Percentiles rank a stretch among this genome's conserved stretches.
These are phyloP conservation scores for Monosporozyma servazzii DNA, from an alignment of 805 yeast genomes.

Conservation along the genomic window DNA sequence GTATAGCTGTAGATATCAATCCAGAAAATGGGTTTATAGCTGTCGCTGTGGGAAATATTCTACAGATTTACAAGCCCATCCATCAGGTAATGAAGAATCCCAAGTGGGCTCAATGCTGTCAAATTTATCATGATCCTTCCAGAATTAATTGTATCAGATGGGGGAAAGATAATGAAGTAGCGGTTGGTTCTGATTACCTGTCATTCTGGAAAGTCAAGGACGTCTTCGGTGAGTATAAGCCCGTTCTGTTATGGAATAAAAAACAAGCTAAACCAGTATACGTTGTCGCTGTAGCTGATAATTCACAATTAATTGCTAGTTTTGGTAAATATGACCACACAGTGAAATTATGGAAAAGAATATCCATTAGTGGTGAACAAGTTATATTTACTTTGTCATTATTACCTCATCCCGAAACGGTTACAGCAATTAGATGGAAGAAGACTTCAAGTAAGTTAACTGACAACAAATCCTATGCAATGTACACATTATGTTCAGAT, in stretches of 20 bases:
- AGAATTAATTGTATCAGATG: slow-evolving; percentile 40
- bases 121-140: slow-evolving; percentile 27
- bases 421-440: slow-evolving; percentile 55
- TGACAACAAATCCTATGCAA: slow-evolving; percentile 34
- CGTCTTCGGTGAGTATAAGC: slow-evolving; percentile 35
- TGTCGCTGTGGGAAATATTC: slow-evolving; percentile 37
- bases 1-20: slow-evolving; percentile 58
- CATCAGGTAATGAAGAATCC: slow-evolving; percentile 37
- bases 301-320: slow-evolving; percentile 57
- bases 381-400: slow-evolving; percentile 60
- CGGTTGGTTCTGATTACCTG: slow-evolving; percentile 49
- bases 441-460: slow-evolving; percentile 6
- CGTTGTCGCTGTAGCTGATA: slow-evolving; percentile 51
- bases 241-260: slow-evolving; percentile 32
- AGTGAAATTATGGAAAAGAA: slow-evolving; percentile 71
- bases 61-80: slow-evolving; percentile 48
- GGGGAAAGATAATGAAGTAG: slow-evolving; percentile 49
- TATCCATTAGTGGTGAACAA: slow-evolving; percentile 54
- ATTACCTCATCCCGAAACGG: slow-evolving; percentile 52
- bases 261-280: slow-evolving; percentile 55
- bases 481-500: slow-evolving; percentile 61
- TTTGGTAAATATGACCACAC: slow-evolving; percentile 53
- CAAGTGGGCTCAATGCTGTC: slow-evolving; percentile 37
- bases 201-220: slow-evolving; percentile 43
- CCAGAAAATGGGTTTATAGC: slow-evolving; percentile 52